Evolutionary conservation across 2,329 filamentous ascomycete genomes (phyloP), one percentile per base, ranked within the genome.

Genomic region (Neocucurbitaria cava): DNA sequence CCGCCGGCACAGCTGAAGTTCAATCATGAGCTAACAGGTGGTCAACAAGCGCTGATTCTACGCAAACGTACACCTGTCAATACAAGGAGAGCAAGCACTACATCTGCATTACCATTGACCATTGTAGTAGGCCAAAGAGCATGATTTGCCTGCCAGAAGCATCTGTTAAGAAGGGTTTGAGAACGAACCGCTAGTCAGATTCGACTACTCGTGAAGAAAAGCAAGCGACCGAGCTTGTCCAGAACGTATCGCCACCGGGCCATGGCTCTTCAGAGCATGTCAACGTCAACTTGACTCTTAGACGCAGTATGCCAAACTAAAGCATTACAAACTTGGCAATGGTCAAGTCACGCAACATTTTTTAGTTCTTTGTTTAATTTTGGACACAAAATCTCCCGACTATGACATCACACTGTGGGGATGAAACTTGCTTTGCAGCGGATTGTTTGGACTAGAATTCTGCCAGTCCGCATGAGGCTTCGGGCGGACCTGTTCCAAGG

Each of bases 341-440:
- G 38, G 18, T 24, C 5, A 23, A 20, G 20, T 21, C 17, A 48
- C 23, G 36, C 11, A 15, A 17, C 23, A 20, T 23, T 24, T 3
- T n/a, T 18, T 7, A 3, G 36, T 7, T 38, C 7, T n/a, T 23
- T 20, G 13, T 17, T 38, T 17, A 2, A 35, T 35, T 45, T 23
- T 45, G 40, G 28, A 39, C 17, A 46, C 47, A 17, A 36, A 39
- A 49, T 39, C 11, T 52, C 5, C 28, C 30, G 36, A 28, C 30
- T 31, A 10, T 65, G 62, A 65, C 61, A 61, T 65, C 62, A 65
- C 21, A 21, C 17, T 43, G 31, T 40, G 44, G 52, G 36, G 43
- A 39, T 61, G 58, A 63, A 63, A 65, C 62, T 55, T 51, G 54
- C 40, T 50, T 46, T 48, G 53, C 43, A 13, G 40, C 45, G 40